Evolutionary conservation across 2,329 filamentous ascomycete genomes (phyloP).

Genomic region (Parafenestella ontariensis): DNA sequence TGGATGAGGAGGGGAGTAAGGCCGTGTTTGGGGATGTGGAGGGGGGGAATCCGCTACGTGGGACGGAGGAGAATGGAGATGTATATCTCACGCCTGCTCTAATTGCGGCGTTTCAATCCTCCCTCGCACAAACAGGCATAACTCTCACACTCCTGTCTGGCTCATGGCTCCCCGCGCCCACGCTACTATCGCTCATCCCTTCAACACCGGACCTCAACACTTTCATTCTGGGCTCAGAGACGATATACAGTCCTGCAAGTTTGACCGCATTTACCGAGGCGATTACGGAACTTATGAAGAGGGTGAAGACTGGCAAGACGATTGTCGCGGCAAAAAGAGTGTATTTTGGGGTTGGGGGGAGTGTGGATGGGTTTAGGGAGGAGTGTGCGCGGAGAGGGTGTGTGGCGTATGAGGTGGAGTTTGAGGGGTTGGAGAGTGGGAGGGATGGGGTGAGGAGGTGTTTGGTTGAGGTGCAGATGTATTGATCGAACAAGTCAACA

Average conservation of each 20-base stretch:
- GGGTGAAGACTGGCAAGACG: conserved; percentile 64
- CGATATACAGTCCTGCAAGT: conserved; percentile 80
- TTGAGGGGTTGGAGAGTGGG: conserved; percentile 52
- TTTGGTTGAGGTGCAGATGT: conserved; percentile 55
- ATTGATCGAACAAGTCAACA: too few species aligned
- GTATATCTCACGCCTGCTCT: conserved; percentile 69
- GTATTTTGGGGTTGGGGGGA: conserved; percentile 86
- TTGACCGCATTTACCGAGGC: conserved; percentile 73
- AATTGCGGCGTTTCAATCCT: conserved; percentile 63
- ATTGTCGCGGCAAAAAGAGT: conserved; percentile 78
- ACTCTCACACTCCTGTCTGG: conserved; percentile 74
- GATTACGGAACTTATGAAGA: conserved; percentile 64
- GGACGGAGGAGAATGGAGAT: conserved; percentile 56
- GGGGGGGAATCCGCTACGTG: conserved; percentile 25
- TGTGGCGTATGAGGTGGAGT: conserved; percentile 58
- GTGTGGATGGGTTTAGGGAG: conserved; percentile 73
- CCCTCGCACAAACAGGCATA: conserved; percentile 61
- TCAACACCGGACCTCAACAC: conserved; percentile 48
- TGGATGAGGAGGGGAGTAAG: conserved; percentile 25
- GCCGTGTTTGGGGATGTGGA: conserved; percentile 21
- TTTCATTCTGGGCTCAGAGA: conserved; percentile 75
- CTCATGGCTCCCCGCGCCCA: conserved; percentile 67
- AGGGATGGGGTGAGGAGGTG: conserved; percentile 54
- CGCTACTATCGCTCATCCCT: conserved; percentile 66
- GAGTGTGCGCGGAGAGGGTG: conserved; percentile 52